Percentiles rank a stretch among this genome's conserved stretches.
These are phyloP conservation scores for Cryptomeria japonica DNA, from an alignment of 75 land plant genomes.

Conservation along the genomic window DNA sequence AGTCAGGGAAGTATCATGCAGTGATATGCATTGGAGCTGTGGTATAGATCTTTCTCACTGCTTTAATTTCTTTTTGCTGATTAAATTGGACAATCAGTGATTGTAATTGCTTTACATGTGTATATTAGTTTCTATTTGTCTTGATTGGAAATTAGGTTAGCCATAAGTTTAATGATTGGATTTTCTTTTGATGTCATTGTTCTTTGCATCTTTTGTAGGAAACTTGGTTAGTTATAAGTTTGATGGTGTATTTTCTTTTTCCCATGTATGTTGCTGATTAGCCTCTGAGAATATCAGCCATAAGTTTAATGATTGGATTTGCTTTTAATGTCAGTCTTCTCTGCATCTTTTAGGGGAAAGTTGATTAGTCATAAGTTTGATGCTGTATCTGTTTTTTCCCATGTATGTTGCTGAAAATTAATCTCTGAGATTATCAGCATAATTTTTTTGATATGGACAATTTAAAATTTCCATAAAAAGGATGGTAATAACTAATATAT, in stretches of 20 bases:
- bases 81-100: not conserved
- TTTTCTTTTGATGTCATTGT: not conserved
- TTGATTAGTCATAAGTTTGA: no score
- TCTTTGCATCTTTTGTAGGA: no score
- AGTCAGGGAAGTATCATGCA: conserved; percentile 69
- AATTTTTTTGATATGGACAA: no score
- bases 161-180: not conserved
- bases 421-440: no score
- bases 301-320: not conserved
- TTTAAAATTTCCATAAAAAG: no score
- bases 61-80: not conserved
- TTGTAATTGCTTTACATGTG: not conserved
- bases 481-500: no score
- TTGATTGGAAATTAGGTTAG: not conserved
- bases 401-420: no score
- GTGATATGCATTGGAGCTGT: conserved; percentile 95
- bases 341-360: no score
- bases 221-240: no score
- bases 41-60: conserved; percentile 32
- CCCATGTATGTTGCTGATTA: no score
- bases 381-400: no score
- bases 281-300: not conserved
- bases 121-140: not conserved
- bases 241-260: no score
- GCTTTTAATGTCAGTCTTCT: not conserved